Base-by-base conservation (phyloP, 257 asterid species). In the Solanum rostratum region DNA sequence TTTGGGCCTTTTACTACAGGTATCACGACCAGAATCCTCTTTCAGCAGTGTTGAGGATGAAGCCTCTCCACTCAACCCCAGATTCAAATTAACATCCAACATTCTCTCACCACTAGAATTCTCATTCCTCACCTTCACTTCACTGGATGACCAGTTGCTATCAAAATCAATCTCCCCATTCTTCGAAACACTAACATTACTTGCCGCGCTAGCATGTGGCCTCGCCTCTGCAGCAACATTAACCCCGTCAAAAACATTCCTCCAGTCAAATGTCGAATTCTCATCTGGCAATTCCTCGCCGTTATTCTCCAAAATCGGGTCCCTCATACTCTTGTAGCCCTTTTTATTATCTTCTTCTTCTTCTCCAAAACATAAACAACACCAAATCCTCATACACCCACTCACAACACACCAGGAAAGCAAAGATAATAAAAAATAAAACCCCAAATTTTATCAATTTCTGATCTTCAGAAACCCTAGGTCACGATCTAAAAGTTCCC, bases 381-480 rank as follows among this genome's bases (percentile, higher is more conserved):
- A 91, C 94, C 98, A 91, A 90, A 92, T 92, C 95, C 89, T 93
- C 99, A 97, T 93, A 93, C 94, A 96, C 87, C 55, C 88, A 15
- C 88, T 53, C 90, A 41, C 82, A 86, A 54, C 69, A 65, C 83
- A 66, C 85, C 45, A 37, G 18, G 13, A 66, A 13, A 20, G 60
- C 83, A 45, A 37, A 18, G 15, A 55, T 7, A n/a, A 29, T 16
- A 27, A 65, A 11, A 13, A 83, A 27, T 43, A 52, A 24, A 8
- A 82, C 83, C 30, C 4, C 11, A 60, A 45, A 12, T 20, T 33
- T 8, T 18, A 41, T 6, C 37, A 88, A 82, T 29, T 65, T 80
- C 85, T 65, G 69, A 84, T 84, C 83, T 91, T 85, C 88, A 85
- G 87, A 87, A 89, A 70, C 86, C 92, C 93, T 89, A 89, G 83